These are phyloP conservation scores for Collybia nuda DNA, from an alignment of 768 basidiomycete species.

Conservation along the genomic window DNA sequence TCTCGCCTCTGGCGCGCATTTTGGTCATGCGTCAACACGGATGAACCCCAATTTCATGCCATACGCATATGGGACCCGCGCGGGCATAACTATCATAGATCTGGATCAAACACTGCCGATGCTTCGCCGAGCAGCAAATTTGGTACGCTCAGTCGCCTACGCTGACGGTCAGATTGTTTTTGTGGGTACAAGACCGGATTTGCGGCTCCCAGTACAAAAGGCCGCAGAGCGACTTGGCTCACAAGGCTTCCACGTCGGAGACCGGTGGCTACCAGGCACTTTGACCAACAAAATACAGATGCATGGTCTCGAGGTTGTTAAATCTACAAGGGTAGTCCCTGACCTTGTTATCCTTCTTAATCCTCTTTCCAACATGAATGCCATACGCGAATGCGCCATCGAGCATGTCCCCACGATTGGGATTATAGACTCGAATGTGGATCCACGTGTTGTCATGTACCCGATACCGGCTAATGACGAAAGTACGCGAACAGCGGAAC, in stretches of 20 bases:
- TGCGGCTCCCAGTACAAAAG: conserved; percentile 70
- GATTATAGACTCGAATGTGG: conserved; percentile 92
- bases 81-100: conserved; percentile 91
- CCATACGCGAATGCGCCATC: conserved; percentile 88
- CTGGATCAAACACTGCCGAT: conserved; percentile 92
- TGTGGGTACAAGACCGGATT: conserved; percentile 83
- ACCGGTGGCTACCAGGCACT: conserved; percentile 94
- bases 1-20: conserved; percentile 89
- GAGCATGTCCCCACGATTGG: conserved; percentile 92
- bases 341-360: conserved; percentile 93
- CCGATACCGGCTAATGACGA: conserved; percentile 99
- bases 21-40: conserved; percentile 82
- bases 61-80: conserved; percentile 89
- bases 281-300: conserved; percentile 83
- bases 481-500: conserved; percentile 84
- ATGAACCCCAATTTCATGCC: conserved; percentile 90
- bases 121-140: conserved; percentile 84
- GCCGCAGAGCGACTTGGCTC: conserved; percentile 77
- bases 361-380: conserved; percentile 79
- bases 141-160: conserved; percentile 80
- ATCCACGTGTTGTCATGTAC: conserved; percentile 96
- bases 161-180: conserved; percentile 86
- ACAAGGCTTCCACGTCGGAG: conserved; percentile 83
- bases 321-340: conserved; percentile 61
- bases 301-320: conserved; percentile 58